Evolutionary conservation across 2,329 filamentous ascomycete genomes (phyloP), one percentile per base, ranked within the genome.

Genomic region (Curvularia sp.): DNA sequence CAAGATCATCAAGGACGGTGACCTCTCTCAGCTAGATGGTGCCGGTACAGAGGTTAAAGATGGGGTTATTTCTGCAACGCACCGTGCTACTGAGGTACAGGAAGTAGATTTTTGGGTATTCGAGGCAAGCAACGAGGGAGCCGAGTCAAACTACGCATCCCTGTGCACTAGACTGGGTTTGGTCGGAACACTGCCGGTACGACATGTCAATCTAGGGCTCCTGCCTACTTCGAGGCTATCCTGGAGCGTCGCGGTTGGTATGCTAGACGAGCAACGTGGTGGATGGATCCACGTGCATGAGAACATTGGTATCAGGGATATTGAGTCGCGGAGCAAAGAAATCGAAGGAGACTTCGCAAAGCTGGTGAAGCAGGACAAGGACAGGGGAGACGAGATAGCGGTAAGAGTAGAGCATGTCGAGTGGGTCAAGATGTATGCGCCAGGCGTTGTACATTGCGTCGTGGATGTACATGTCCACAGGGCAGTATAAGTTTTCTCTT

Each of bases 271-370:
- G 1, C 55, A 67, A 35, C 53, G 69, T 35, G 82, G 81, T 5
- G 85, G 85, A 0, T 88, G 85, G 85, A 64, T 85, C 8, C 85
- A 88, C 75, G 79, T 85, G 42, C 86, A 88, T 69, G 85, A 88
- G 73, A 88, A 88, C 64, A 82, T 87, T 35, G 80, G 82, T 18
- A 67, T 67, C 13, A 48, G 49, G 1, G 71, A 75, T 18, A 57
- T 77, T 24, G 68, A 71, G 2, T 15, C 24, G 28, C 66, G 64
- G 58, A 61, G 30, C n/a, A 61, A 58, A 13, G 69, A 78, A 22
- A 79, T 84, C 48, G 77, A 79, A 12, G 57, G 61, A 1, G 74
- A 79, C 50, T 76, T 85, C 85, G 49, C 53, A 72, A 66, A 61
- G 38, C n/a, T 70, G n/a, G 39, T 65, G 35, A 62, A 64, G 41